Evolutionary conservation across 169 alveolate species (phyloP), one percentile per base, ranked within the genome.

Genomic region (Plasmodium malariae): DNA sequence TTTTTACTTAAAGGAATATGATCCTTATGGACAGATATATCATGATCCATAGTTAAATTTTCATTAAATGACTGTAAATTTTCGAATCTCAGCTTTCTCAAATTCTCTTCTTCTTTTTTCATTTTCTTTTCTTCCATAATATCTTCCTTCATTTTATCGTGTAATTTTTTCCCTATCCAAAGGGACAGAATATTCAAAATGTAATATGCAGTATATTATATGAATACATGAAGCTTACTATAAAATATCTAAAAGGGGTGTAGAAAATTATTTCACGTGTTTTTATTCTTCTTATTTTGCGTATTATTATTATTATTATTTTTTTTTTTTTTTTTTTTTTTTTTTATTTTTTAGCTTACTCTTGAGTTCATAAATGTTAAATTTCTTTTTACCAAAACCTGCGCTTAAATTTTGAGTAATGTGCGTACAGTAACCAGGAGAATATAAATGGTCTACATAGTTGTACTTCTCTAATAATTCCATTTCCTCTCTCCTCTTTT

Each of bases 401-500:
- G 59, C 54, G 12, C 51, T 73, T 14, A 76, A 62, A 60, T 76
- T 62, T 28, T 76, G 65, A 7, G 78, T 48, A 62, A 76, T 76
- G 59, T 76, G 34, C 9, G 89, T 62, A 24, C 30, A 76, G 24
- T 76, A 76, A 28, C 89, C 89, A 48, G 74, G 89, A 5, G 89
- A 76, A 24, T 76, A 76, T 19, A 30, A 68, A 37, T 19, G 11
- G 72, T 76, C 89, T 12, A 76, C 76, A 54, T 76, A 76, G 70
- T 62, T 68, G 36, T 76, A 76, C 54, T 63, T 76, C 21, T 68
- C 36, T 36, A 76, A 48, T 12, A 76, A 37, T 55, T 76, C 76
- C 70, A n/a, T 60, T 62, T 76, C 89, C 17, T 60, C 30, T 43
- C 62, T 76, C 30, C 59, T 62, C 43, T 45, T 76, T 76, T 76